phyloP scores from a whole-genome alignment of 345 rosid genomes.

The Clarkia xantiana region DNA sequence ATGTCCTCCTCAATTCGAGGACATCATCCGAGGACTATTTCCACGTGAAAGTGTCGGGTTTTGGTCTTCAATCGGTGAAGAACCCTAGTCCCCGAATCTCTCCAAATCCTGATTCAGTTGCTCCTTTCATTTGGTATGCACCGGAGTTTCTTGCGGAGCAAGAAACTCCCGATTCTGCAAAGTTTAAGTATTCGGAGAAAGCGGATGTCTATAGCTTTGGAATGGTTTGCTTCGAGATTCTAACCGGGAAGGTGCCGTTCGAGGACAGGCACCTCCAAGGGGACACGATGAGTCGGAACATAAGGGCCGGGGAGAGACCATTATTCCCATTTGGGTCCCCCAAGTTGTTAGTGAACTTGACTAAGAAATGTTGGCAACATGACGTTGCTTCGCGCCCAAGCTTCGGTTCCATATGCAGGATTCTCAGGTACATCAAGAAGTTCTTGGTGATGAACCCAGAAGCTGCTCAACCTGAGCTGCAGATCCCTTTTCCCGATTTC shows the following conservation, averaged over 20 bases:
- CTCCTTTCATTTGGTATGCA: constrained; percentile 63
- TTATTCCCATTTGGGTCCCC: constrained; percentile 66
- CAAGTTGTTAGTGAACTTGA: constrained; percentile 53
- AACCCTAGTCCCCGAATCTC: constrained; percentile 12
- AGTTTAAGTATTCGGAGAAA: constrained; percentile 44
- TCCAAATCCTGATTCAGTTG: constrained; percentile 13
- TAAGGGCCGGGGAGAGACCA: constrained; percentile 75
- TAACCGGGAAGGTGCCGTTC: constrained; percentile 77
- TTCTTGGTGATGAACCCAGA: constrained; percentile 61
- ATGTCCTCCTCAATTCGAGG: constrained; percentile 55
- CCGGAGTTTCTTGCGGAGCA: constrained; percentile 67
- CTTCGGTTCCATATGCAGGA: constrained; percentile 66
- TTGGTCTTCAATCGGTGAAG: constrained; percentile 30
- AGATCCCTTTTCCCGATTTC: constrained; percentile 43
- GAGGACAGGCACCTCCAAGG: constrained; percentile 93
- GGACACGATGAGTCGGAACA: constrained; percentile 49
- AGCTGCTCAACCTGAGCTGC: constrained; percentile 38
- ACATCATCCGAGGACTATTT: constrained; percentile 50
- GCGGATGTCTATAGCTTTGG: constrained; percentile 92
- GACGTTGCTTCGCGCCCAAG: constrained; percentile 57
- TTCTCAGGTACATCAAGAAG: constrained; percentile 74
- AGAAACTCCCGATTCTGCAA: constrained; percentile 10
- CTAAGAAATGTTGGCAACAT: constrained; percentile 74
- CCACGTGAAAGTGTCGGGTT: constrained; percentile 63
- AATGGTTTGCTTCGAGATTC: constrained; percentile 71